Conservation (phyloP, 2,329 filamentous ascomycete species). For the Ophiocordyceps australis region DNA sequence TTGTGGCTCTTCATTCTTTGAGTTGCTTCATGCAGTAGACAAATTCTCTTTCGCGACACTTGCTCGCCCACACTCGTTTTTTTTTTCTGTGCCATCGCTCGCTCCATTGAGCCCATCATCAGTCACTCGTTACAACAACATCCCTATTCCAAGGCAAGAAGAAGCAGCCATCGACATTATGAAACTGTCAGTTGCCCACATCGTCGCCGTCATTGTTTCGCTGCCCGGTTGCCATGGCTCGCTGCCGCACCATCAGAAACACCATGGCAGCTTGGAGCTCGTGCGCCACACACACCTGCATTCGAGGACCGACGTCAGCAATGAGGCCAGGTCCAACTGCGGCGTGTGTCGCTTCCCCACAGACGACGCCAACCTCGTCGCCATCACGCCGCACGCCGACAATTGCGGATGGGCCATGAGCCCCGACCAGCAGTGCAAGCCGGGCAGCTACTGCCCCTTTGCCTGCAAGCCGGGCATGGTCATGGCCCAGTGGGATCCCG, state of each 20-base stretch:
- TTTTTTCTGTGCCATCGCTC: too few relatives aligned
- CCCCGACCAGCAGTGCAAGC: constrained; percentile 50
- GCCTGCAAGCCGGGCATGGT: constrained; percentile 61
- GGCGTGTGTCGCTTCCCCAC: constrained; percentile 44
- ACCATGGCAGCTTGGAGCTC: too few relatives aligned
- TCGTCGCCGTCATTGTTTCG: constrained; percentile 26
- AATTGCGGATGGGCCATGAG: constrained; percentile 72
- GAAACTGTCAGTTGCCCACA: constrained; percentile 32
- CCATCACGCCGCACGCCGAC: constrained; percentile 40
- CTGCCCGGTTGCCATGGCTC: constrained; percentile 16
- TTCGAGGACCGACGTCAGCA: constrained; percentile 5
- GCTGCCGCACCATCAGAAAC: constrained; percentile 13
- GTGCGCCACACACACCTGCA: too few relatives aligned
- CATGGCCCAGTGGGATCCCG: constrained; percentile 62
- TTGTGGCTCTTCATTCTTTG: too few relatives aligned
- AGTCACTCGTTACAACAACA: too few relatives aligned
- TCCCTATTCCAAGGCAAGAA: too few relatives aligned
- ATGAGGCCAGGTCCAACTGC: constrained; percentile 23
- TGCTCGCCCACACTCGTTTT: too few relatives aligned
- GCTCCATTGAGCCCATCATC: too few relatives aligned
- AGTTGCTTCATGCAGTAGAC: too few relatives aligned
- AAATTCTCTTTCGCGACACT: too few relatives aligned
- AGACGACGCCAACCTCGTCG: constrained; percentile 43
- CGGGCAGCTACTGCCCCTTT: constrained; percentile 56
- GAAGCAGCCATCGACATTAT: too few relatives aligned